Conservation (phyloP, 2,329 filamentous ascomycete genomes). For the Diaporthe citri region DNA sequence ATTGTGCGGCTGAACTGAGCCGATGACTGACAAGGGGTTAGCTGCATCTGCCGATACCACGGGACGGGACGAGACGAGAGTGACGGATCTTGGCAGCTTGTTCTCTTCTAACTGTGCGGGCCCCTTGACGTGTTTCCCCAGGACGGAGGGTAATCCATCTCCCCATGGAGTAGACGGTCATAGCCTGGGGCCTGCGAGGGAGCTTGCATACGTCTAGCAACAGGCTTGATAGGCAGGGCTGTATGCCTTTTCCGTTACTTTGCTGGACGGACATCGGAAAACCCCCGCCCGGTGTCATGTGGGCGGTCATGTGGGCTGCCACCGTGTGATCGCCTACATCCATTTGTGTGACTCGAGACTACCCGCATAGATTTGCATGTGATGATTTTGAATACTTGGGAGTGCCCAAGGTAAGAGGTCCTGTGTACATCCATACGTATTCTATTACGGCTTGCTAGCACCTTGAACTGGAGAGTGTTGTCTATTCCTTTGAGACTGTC, state of each 20-base stretch:
- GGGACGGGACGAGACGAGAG: not conserved
- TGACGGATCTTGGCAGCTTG: not conserved
- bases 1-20: not conserved
- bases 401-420: not conserved
- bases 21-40: not conserved
- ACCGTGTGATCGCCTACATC: not conserved
- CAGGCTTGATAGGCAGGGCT: not conserved
- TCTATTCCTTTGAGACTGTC: not conserved
- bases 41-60: not conserved
- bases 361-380: not conserved
- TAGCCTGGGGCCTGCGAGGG: not conserved
- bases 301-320: not conserved
- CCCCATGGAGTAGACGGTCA: not conserved
- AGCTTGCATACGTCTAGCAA: not conserved
- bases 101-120: not conserved
- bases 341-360: not conserved
- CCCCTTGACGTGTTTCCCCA: not conserved
- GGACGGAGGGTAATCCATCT: not conserved
- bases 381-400: not conserved
- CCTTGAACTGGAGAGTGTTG: not conserved
- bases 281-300: not conserved
- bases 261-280: not conserved
- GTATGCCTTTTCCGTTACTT: not conserved
- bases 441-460: not conserved
- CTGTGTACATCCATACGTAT: not conserved